These are phyloP conservation scores for Vitellaria paradoxa DNA, from an alignment of 179 eudicot species.

Conservation along the genomic window DNA sequence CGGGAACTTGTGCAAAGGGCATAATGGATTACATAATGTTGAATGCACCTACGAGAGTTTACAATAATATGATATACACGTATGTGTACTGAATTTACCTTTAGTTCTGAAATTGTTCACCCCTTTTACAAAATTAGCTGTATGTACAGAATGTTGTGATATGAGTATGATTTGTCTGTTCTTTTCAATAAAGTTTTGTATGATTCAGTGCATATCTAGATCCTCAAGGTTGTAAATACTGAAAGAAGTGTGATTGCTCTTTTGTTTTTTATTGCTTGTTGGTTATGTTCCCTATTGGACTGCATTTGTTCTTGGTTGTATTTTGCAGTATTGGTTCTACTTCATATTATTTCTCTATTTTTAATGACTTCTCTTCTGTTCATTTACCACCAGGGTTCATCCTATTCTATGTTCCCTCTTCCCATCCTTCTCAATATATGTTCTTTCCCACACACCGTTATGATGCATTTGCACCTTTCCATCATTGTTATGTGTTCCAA, in stretches of 20 bases:
- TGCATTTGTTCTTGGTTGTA: background rate
- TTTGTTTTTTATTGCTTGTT: background rate
- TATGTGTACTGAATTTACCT: conserved; percentile 36
- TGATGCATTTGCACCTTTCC: background rate
- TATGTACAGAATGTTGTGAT: background rate
- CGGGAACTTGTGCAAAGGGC: conserved; percentile 98
- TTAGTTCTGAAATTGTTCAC: background rate
- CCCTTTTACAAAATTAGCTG: background rate
- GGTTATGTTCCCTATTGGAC: background rate
- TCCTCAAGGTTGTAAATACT: background rate
- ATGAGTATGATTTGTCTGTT: background rate
- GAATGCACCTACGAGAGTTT: conserved; percentile 94
- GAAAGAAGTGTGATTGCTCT: background rate
- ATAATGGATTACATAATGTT: conserved; percentile 93
- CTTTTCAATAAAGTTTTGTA: background rate
- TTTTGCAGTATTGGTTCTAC: background rate
- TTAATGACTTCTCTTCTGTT: background rate
- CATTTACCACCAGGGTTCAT: background rate
- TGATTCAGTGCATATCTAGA: background rate
- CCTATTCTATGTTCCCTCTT: background rate
- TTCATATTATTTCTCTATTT: background rate
- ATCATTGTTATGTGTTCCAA: background rate
- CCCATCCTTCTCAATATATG: background rate
- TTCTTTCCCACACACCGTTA: background rate
- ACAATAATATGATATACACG: conserved; percentile 80